A percentile compares a stretch with the other conserved stretches of the same genome.
phyloP scores from a whole-genome alignment of 2,329 filamentous ascomycete genomes.

The Claviceps purpurea region DNA sequence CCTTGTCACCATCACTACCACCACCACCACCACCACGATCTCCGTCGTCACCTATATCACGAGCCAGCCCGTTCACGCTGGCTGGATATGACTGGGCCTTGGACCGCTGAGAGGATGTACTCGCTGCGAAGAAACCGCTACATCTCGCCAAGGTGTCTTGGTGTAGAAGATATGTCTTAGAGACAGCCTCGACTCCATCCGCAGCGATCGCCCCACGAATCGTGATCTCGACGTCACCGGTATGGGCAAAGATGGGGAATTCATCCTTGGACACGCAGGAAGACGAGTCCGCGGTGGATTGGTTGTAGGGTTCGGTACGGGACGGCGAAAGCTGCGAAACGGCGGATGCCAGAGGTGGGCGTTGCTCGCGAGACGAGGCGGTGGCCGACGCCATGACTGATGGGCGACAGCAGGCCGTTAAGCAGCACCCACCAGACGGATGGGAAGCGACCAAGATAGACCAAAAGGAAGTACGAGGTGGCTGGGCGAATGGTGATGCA shows the following conservation, averaged over 20 bases:
- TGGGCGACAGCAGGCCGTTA: slow-evolving; percentile 20
- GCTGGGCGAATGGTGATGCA: too few species aligned
- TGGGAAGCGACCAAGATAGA: too few species aligned
- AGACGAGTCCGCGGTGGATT: slow-evolving; percentile 64
- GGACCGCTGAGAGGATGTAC: slow-evolving; percentile 65
- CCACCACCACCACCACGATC: background rate
- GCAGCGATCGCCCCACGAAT: slow-evolving; percentile 48
- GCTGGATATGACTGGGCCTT: slow-evolving; percentile 17
- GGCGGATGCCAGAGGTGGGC: slow-evolving; percentile 30
- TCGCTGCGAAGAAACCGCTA: slow-evolving; percentile 87
- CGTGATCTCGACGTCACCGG: slow-evolving; percentile 84
- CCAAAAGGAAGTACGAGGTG: background rate
- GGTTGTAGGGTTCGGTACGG: slow-evolving; percentile 58
- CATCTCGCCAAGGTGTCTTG: slow-evolving; percentile 76
- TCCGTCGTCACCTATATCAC: slow-evolving; percentile 9
- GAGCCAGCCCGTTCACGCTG: slow-evolving; percentile 33
- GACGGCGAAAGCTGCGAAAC: slow-evolving; percentile 47
- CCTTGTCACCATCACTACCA: background rate
- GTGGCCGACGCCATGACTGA: slow-evolving; percentile 43
- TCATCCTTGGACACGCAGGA: slow-evolving; percentile 69
- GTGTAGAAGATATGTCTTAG: slow-evolving; percentile 80
- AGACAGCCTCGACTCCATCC: slow-evolving; percentile 33
- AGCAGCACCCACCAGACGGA: background rate
- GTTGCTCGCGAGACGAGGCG: slow-evolving; percentile 6
- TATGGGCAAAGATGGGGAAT: slow-evolving; percentile 74